phyloP scores from a whole-genome alignment of 176 grass and related monocot species.

The Coix lacrymajobi region DNA sequence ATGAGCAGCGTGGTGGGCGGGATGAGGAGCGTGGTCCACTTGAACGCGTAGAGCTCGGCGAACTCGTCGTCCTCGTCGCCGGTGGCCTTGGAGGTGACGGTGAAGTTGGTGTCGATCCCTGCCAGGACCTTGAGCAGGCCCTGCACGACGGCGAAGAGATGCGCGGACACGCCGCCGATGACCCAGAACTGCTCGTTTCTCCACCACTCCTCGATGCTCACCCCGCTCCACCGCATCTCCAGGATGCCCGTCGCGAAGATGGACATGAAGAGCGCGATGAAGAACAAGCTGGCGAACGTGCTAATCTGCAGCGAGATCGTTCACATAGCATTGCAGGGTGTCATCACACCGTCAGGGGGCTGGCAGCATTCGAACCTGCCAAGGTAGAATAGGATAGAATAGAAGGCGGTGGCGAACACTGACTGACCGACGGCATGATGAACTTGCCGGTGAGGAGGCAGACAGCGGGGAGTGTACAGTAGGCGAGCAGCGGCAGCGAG shows the following conservation, averaged over 20 bases:
- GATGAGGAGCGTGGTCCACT: slow-evolving; percentile 97
- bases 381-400: too few species aligned
- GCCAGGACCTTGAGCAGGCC: slow-evolving; percentile 92
- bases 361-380: neutral
- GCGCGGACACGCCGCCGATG: slow-evolving; percentile 90
- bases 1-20: slow-evolving; percentile 84
- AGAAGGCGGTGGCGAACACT: too few species aligned
- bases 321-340: neutral
- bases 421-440: slow-evolving; percentile 97
- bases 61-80: slow-evolving; percentile 72
- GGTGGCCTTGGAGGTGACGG: slow-evolving; percentile 87
- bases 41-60: slow-evolving; percentile 89
- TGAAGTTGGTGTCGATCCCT: slow-evolving; percentile 93
- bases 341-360: too few species aligned
- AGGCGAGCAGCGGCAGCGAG: slow-evolving; percentile 78
- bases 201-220: slow-evolving; percentile 99
- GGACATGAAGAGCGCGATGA: slow-evolving; percentile 96
- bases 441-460: slow-evolving; percentile 99
- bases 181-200: slow-evolving; percentile 99
- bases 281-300: slow-evolving; percentile 96
- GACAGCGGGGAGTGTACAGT: slow-evolving; percentile 89
- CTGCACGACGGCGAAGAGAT: slow-evolving; percentile 91
- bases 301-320: slow-evolving; percentile 54
- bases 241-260: slow-evolving; percentile 99
- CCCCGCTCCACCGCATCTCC: slow-evolving; percentile 89